A percentile compares a stretch with the other conserved stretches of the same genome.
phyloP scores from a whole-genome alignment of 1,284 basidiomycete genomes.

The Schizophyllum amplum region DNA sequence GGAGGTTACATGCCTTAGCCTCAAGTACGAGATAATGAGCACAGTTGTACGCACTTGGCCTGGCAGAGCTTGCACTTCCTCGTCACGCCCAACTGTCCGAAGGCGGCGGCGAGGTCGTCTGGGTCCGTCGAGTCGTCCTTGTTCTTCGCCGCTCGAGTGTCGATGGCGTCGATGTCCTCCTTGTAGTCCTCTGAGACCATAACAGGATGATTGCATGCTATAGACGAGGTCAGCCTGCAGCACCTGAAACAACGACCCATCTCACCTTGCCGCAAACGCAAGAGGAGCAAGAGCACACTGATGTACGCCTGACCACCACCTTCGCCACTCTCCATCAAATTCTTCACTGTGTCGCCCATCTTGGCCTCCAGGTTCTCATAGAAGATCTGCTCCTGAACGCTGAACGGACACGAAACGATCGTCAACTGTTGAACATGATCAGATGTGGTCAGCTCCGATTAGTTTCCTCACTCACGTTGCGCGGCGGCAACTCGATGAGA shows the following conservation, averaged over 20 bases:
- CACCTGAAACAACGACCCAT: conserved; percentile 12
- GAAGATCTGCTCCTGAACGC: conserved; percentile 71
- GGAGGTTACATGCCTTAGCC: conserved; percentile 6
- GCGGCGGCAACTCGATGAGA: conserved; percentile 77
- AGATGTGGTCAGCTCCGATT: background rate
- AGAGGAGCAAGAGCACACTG: conserved; percentile 74
- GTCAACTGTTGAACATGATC: conserved; percentile 17
- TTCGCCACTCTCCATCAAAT: conserved; percentile 48
- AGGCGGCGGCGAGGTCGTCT: conserved; percentile 72
- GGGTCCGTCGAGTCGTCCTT: conserved; percentile 30
- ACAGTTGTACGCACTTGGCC: conserved; percentile 39
- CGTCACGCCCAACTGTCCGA: conserved; percentile 63
- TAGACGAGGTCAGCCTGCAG: conserved; percentile 1
- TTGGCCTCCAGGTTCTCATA: conserved; percentile 74
- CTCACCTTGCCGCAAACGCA: conserved; percentile 90
- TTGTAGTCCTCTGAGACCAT: conserved; percentile 72
- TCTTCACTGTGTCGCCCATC: conserved; percentile 68
- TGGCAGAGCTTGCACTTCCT: conserved; percentile 75
- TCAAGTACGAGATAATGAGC: conserved; percentile 28
- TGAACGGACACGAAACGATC: conserved; percentile 68
- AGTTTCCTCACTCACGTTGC: conserved; percentile 37
- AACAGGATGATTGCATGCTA: conserved; percentile 85
- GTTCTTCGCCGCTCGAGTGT: conserved; percentile 48
- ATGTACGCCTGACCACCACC: conserved; percentile 67
- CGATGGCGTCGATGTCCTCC: conserved; percentile 64